Base-by-base conservation (phyloP, 2,329 filamentous ascomycete genomes). In the Alternaria brassicicola region DNA sequence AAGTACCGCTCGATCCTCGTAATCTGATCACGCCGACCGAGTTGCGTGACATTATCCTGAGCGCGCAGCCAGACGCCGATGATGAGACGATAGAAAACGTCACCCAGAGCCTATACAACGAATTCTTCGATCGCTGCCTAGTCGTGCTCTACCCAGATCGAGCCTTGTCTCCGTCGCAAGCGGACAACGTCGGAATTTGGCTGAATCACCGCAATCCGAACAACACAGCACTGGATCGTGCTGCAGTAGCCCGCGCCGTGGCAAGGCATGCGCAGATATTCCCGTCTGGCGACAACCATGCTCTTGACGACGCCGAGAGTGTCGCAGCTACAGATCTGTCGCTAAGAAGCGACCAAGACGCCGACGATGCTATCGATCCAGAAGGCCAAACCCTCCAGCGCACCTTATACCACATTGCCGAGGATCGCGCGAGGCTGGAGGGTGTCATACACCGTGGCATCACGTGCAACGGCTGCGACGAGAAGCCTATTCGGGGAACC, bases 361-460 rank as follows among this genome's bases (percentile, higher is more conserved):
- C 79, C 76, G 69, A 81, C 33, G 72, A 77, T 10, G 62, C 43
- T 63, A 73, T 59, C 66, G 78, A 63, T 68, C 76, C 55, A 65
- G 81, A 84, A 58, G 91, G 91, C 6, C 91, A 95, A 70, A 93
- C 93, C 59, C 88, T 96, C 47, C 89, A 96, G 43, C 91, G 88
- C 61, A 82, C 97, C 2, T 83, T 98, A 1, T 98, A 97, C 73
- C 87, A 93, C 57, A 96, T 98, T 45, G 96, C 93, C 0, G 93
- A 97, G 76, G 93, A 98, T 66, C 93, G 97, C 73, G 92, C 93
- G 1, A 87, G 89, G 55, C 85, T 91, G 50, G 94, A 70, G 31
- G 67, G 69, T 5, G 97, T 95, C 71, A 89, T 97, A 21, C 95
- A 99, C 76, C 86, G 94, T 12, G 94, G 95, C 12, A 96, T 96